Evolutionary conservation across 805 yeast genomes (phyloP), one percentile per base, ranked within the genome.

Genomic region (Lachancea lanzarotensis): DNA sequence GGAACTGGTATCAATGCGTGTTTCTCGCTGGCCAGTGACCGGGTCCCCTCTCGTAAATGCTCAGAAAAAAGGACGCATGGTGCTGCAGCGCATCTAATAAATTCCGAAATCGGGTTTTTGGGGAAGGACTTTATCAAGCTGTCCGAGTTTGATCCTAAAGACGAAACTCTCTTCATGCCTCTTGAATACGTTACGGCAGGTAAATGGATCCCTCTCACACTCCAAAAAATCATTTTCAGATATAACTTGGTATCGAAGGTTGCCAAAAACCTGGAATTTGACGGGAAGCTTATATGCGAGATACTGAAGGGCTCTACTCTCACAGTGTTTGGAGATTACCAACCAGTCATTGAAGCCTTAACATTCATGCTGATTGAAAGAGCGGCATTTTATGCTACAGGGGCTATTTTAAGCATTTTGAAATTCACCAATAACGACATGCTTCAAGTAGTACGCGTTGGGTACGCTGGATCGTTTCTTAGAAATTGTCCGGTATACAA

Each of bases 1-100:
- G 89, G 90, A 1, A 82, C 90, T 2, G 90, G 90, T 1, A 60
- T 78, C 43, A 82, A 82, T 52, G 59, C 77, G 30, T 77, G 62
- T 67, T 77, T 64, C 53, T 60, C 57, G 26, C 22, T 60, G n/a
- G 55, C 58, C 16, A 44, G 38, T 6, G 29, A 39, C 3, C 10
- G 20, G 12, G 35, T 58, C 35, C 62, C 63, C 0, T 29, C 31
- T 6, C 42, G 39, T 8, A 58, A 55, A 38, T 42, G 38, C 26
- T 15, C 34, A 15, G 35, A 25, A 18, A n/a, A 19, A 3, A 13
- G 16, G 10, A 17, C n/a, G 2, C 10, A 30, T 3, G 13, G 18
- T 11, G 10, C 27, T 18, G 38, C 35, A 31, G 45, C 48, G 9
- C 46, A 51, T 10, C 40, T 60, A 11, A 49, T 60, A 3, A 60